These are phyloP conservation scores for Teunomyces atbi DNA, from an alignment of 805 yeast species.

Conservation along the genomic window DNA sequence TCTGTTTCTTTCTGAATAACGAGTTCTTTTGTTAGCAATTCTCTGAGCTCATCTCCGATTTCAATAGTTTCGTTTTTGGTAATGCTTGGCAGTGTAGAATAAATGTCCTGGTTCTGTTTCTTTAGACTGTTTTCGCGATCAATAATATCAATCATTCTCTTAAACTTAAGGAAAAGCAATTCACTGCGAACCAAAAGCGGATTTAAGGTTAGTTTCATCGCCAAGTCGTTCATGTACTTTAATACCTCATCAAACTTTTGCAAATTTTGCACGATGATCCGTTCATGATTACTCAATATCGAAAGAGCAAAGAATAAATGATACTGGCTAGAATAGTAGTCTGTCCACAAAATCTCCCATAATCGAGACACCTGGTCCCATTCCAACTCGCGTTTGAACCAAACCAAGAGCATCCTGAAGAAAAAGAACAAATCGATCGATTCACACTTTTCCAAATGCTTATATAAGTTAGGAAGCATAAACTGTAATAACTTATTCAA, in stretches of 20 bases:
- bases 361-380: conserved; percentile 72
- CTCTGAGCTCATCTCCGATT: conserved; percentile 54
- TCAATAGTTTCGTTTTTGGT: conserved; percentile 20
- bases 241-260: conserved; percentile 85
- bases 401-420: conserved; percentile 90
- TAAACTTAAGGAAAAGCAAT: conserved; percentile 73
- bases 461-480: conserved; percentile 80
- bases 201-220: conserved; percentile 69
- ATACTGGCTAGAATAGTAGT: conserved; percentile 80
- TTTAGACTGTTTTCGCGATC: conserved; percentile 49
- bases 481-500: conserved; percentile 84
- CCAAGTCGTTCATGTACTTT: conserved; percentile 87
- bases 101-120: conserved; percentile 16
- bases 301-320: conserved; percentile 86
- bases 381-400: conserved; percentile 90
- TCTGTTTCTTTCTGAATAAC: conserved; percentile 62
- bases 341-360: conserved; percentile 96
- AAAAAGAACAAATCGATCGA: conserved; percentile 89
- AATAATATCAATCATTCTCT: conserved; percentile 74
- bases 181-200: conserved; percentile 84
- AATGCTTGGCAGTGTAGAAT: conserved; percentile 4
- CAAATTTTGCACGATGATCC: conserved; percentile 70
- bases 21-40: conserved; percentile 56
- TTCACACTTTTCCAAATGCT: conserved; percentile 83
- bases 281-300: conserved; percentile 82